Base-by-base conservation (phyloP, 2,329 filamentous ascomycete genomes). In the Penicillium sp. region DNA sequence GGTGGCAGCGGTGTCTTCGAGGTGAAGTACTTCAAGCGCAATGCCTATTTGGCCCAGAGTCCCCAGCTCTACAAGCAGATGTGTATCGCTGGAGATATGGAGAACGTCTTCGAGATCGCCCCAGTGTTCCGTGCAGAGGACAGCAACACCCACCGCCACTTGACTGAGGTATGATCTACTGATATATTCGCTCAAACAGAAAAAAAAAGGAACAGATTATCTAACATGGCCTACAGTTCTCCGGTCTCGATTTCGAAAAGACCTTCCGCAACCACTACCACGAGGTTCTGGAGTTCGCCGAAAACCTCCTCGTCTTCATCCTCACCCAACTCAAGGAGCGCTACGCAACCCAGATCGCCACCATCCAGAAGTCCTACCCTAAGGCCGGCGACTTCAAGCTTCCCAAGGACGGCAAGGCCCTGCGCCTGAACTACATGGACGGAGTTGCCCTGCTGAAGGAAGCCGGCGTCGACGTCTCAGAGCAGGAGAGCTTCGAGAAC, bases 1-100 rank as follows among this genome's bases (percentile, higher is more conserved):
- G 91, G 93, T 62, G 93, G 93, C 57, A 83, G 83, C 59, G 94
- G 91, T 66, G 91, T 97, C 35, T 97, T 98, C 70, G 79, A 84
- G 61, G 76, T 97, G 60, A 83, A 84, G 38, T 97, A 97, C 73
- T 97, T 97, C 69, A 87, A 85, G 58, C 81, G 85, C 64, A 81
- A 85, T 57, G 91, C 88, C 24, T 84, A 77, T 64, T 72, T 84
- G 35, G 80, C 81, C 2, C 81, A 84, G 61, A 80, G 77, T 34
- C 81, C 81, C 7, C 81, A 84, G 61, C 72, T 84, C 55, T 80
- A 82, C 72, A 84, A 84, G 72, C 81, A 84, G 62, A 83, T 84
- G 79, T 75, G 81, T 58, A 82, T 84, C 59, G 78, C 81, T 3
- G 77, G 78, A 55, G 77, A 81, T 52, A 81, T 81, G 72, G 75